Evolutionary conservation across 2,329 filamentous ascomycete species (phyloP).

Genomic region (Fusarium camptoceras): DNA sequence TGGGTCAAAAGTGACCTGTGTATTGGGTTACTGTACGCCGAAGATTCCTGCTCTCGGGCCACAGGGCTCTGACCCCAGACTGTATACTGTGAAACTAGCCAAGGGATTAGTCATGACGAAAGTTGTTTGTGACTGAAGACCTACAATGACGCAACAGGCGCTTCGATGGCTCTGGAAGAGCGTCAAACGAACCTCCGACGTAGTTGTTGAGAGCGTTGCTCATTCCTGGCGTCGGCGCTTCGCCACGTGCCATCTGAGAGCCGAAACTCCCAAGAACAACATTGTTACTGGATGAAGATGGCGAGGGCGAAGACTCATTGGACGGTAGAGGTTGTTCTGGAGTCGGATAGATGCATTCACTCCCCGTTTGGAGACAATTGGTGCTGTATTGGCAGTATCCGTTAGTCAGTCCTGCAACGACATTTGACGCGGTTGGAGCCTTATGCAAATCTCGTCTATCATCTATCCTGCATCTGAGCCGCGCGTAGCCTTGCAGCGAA

Average conservation of each 20-base stretch:
- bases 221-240: constrained; percentile 31
- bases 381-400: constrained; percentile 51
- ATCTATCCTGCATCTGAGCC: constrained; percentile 34
- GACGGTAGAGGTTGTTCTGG: constrained; percentile 43
- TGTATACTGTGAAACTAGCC: constrained; percentile 56
- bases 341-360: constrained; percentile 55
- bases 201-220: constrained; percentile 46
- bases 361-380: constrained; percentile 59
- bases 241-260: constrained; percentile 31
- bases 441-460: constrained; percentile 43
- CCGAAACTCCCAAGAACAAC: constrained; percentile 18
- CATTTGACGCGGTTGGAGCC: constrained; percentile 16
- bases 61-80: constrained; percentile 57
- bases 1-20: not conserved
- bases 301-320: constrained; percentile 42
- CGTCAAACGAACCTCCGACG: constrained; percentile 50
- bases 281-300: constrained; percentile 33
- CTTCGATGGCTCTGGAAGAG: constrained; percentile 49
- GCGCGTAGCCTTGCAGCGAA: constrained; percentile 39
- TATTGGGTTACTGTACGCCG: constrained; percentile 43
- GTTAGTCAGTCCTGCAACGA: constrained; percentile 36
- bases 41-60: constrained; percentile 50
- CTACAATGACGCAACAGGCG: constrained; percentile 48
- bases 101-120: constrained; percentile 24
- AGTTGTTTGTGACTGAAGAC: constrained; percentile 1